phyloP scores from a whole-genome alignment of 306 rosid species.

The Castanea crenata region DNA sequence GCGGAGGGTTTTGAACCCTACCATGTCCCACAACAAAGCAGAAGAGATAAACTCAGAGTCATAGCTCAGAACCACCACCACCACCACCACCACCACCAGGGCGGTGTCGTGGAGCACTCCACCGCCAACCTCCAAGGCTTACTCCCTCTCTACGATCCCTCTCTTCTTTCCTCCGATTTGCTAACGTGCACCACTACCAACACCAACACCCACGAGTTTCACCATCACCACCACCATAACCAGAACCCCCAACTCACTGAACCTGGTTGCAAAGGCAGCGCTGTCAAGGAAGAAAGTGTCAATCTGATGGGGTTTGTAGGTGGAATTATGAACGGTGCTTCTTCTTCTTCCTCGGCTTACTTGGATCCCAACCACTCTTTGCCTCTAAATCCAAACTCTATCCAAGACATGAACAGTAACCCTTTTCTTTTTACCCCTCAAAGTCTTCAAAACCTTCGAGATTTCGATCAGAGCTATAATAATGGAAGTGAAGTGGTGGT shows the following conservation, averaged over 20 bases:
- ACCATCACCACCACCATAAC: neutral
- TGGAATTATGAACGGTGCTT: conserved; percentile 19
- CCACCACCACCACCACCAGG: conserved; percentile 10
- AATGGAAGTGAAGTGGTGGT: conserved; percentile 20
- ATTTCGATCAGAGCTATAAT: conserved; percentile 31
- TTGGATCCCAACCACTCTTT: conserved; percentile 51
- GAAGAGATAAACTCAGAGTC: conserved; percentile 76
- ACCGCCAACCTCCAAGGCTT: conserved; percentile 17
- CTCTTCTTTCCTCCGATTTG: conserved; percentile 50
- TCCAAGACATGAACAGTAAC: conserved; percentile 42
- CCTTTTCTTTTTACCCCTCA: conserved; percentile 35
- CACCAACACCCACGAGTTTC: neutral
- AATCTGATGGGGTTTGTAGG: conserved; percentile 52
- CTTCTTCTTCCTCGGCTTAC: conserved; percentile 35
- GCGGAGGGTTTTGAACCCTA: conserved; percentile 70
- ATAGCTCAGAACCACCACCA: conserved; percentile 5
- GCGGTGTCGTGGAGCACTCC: conserved; percentile 24
- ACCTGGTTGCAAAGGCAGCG: conserved; percentile 6
- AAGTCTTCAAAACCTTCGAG: conserved; percentile 30
- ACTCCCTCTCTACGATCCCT: conserved; percentile 47
- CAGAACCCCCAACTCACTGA: neutral
- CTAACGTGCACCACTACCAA: conserved; percentile 12
- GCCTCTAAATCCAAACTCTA: conserved; percentile 29
- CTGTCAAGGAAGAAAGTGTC: conserved; percentile 35
- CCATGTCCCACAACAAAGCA: conserved; percentile 82